Evolutionary conservation across 2,329 filamentous ascomycete species (phyloP), one percentile per base, ranked within the genome.

Genomic region (Pseudocercospora crystallina): DNA sequence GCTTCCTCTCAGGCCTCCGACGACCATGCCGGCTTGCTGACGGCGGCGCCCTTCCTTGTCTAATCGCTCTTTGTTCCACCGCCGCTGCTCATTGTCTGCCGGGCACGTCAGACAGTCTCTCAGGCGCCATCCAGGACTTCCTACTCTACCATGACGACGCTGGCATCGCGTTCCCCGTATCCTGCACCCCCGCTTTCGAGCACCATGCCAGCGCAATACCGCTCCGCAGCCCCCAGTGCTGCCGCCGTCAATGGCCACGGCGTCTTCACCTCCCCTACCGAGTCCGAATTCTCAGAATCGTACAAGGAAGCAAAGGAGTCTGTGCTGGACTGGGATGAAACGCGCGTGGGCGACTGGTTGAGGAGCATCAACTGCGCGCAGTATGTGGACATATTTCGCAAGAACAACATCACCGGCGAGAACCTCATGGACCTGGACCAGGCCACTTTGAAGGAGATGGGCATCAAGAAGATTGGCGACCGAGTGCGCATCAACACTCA

Each of bases 341-440:
- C 91, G 60, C 85, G 85, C 60, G 94, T 99, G 29, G 88, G 87
- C 66, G 89, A 96, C 44, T 99, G 95, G 80, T 79, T 99, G 57
- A 81, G 85, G 64, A 90, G 84, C 62, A 91, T 99, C 68, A 92
- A 95, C 67, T 97, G 91, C 67, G 85, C 86, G 61, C 90, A 97
- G 68, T 97, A 99, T 72, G 90, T 96, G 68, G 85, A 88, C 65
- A 73, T 96, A 20, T 96, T 96, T 72, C 88, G 73, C 85, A 74
- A 80, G 67, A 96, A 99, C 70, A 89, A 97, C 71, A 96, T 99
- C 76, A 99, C 94, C 68, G 94, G 94, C 64, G 90, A 96, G 74
- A 96, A 95, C 67, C 78, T 99, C 38, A 80, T 99, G 61, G 94
- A 99, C 73, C 92, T 96, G 79, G 94, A 99, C 72, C 95, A 96